Base-by-base conservation (phyloP, 2,329 filamentous ascomycete genomes). In the Xylaria polymorpha region DNA sequence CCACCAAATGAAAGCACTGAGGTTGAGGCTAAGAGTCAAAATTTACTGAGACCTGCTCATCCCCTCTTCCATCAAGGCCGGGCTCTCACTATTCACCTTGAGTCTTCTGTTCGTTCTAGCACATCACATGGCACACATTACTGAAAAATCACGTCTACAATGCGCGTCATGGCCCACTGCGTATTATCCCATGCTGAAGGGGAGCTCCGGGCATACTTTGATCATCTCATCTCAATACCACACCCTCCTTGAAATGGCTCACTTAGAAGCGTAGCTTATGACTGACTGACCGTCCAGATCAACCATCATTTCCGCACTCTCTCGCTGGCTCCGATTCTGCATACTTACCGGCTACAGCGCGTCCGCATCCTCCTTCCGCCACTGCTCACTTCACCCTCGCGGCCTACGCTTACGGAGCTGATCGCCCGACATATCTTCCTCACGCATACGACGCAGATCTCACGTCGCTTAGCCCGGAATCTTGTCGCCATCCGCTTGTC, bases 401-500 rank as follows among this genome's bases (percentile, higher is more conserved):
- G 89, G 8, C 88, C 90, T 2, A 85, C 87, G 4, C 82, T 90
- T 1, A 79, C 87, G 44, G 87, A 91, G 65, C 88, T 92, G 15
- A 88, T 90, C 61, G 80, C 83, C 25, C 86, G 89, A 48, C 86
- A 84, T 77, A 92, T 93, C 76, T 91, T 92, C 79, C 80, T 92
- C 50, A 91, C 90, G 48, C 83, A 86, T 64, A 92, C 89, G 15
- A 87, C 90, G 41, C 84, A 90, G 55, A 85, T 90, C 29, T 91
- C 90, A 3, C 86, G 90, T 22, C 83, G 84, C 25, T 85, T 93
- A 2, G 87, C 87, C 55, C 86, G 89, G 65, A 90, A 85, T 15
- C 83, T 93, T 2, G 87, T 89, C 6, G 86, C 87, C 61, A 92
- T 92, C 74, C 87, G 87, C 37, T 84, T 93, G 4, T 87, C 89